These are phyloP conservation scores for Colletotrichum theobromicola DNA, from an alignment of 2,329 filamentous ascomycete species.

Conservation along the genomic window DNA sequence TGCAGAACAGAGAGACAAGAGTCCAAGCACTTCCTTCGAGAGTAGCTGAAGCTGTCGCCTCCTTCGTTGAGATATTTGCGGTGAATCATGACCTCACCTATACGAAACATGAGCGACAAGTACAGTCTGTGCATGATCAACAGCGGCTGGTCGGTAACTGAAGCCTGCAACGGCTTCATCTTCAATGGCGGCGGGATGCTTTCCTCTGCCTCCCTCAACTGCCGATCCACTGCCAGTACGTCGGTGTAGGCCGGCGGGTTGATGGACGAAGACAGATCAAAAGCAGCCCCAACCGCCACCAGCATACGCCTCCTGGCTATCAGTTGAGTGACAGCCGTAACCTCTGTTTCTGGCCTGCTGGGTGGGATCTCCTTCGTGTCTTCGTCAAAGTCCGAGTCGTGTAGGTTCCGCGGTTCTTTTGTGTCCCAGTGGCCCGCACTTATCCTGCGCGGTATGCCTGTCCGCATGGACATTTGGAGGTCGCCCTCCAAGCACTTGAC, in stretches of 20 bases:
- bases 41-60: constrained; percentile 28
- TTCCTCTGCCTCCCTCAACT: constrained; percentile 26
- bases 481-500: constrained; percentile 45
- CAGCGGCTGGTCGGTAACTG: constrained; percentile 26
- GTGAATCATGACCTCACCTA: constrained; percentile 35
- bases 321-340: constrained; percentile 28
- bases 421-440: constrained; percentile 43
- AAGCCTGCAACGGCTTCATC: constrained; percentile 20
- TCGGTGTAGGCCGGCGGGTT: constrained; percentile 22
- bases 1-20: constrained; percentile 26
- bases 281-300: constrained; percentile 26
- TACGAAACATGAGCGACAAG: constrained; percentile 31
- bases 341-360: constrained; percentile 33
- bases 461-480: constrained; percentile 42
- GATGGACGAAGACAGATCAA: constrained; percentile 23
- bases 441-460: constrained; percentile 49
- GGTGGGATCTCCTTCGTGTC: constrained; percentile 40
- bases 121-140: constrained; percentile 30
- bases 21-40: constrained; percentile 26
- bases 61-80: constrained; percentile 26
- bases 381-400: constrained; percentile 46
- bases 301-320: constrained; percentile 25
- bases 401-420: constrained; percentile 45
- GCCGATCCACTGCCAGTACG: constrained; percentile 25
- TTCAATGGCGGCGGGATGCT: constrained; percentile 28